These are phyloP conservation scores for Cystobasidium tubakii DNA, from an alignment of 768 basidiomycete species.

Conservation along the genomic window DNA sequence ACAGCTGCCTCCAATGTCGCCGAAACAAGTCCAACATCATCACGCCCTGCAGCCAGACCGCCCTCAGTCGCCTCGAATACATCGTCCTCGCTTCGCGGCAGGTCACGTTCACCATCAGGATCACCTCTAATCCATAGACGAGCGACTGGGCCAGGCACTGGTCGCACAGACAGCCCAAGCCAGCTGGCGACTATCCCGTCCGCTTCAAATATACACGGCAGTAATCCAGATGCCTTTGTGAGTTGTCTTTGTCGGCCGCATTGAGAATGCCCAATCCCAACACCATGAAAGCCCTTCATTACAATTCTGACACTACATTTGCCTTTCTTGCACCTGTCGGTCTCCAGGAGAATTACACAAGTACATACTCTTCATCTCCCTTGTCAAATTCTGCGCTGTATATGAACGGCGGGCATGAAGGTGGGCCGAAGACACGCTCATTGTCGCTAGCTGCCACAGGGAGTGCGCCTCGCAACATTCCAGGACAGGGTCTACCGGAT, in stretches of 20 bases:
- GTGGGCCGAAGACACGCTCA: neutral
- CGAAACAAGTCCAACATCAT: neutral
- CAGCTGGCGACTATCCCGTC: conserved; percentile 26
- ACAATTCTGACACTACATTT: neutral
- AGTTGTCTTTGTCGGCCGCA: neutral
- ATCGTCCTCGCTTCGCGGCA: neutral
- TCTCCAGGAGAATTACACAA: neutral
- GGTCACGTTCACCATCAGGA: conserved; percentile 28
- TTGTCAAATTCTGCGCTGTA: neutral
- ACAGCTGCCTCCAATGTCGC: neutral
- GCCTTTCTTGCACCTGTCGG: neutral
- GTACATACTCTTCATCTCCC: neutral
- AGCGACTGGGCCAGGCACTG: neutral
- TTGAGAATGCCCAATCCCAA: no score
- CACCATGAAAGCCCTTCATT: neutral
- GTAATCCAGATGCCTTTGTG: neutral
- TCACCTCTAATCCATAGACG: conserved; percentile 6
- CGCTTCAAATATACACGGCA: conserved; percentile 6
- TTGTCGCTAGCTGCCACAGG: neutral
- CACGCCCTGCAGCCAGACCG: neutral
- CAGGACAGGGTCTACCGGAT: neutral
- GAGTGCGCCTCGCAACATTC: neutral
- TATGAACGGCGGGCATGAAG: neutral
- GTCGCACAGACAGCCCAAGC: neutral
- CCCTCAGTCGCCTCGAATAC: neutral